phyloP scores from a whole-genome alignment of 1,284 basidiomycete species.

The Fomitopsis schrenkii region DNA sequence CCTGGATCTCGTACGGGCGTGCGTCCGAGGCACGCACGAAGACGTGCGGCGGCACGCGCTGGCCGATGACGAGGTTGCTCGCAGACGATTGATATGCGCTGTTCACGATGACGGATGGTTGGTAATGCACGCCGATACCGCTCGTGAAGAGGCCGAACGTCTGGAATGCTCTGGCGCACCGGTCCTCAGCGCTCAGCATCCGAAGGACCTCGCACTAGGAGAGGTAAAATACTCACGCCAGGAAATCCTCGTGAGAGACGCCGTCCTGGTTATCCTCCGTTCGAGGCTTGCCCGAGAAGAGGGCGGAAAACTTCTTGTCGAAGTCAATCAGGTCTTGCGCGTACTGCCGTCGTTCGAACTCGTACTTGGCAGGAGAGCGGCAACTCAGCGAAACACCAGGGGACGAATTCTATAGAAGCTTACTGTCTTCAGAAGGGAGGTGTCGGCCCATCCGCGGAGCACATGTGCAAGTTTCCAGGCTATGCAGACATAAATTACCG shows the following conservation, averaged over 20 bases:
- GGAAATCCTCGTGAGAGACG: constrained; percentile 63
- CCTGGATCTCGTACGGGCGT: constrained; percentile 63
- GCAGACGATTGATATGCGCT: constrained; percentile 42
- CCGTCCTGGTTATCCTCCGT: constrained; percentile 54
- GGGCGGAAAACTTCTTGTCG: constrained; percentile 68
- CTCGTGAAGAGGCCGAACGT: constrained; percentile 57
- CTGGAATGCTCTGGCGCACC: constrained; percentile 45
- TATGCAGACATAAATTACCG: constrained; percentile 15
- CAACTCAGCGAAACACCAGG: background rate
- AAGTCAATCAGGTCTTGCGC: constrained; percentile 81
- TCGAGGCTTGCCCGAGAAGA: constrained; percentile 76
- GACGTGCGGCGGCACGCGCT: constrained; percentile 55
- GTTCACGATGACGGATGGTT: constrained; percentile 47
- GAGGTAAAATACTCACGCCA: constrained; percentile 36
- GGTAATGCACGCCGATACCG: constrained; percentile 64
- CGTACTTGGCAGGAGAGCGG: constrained; percentile 43
- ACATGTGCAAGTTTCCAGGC: constrained; percentile 79
- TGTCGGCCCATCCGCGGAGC: constrained; percentile 63
- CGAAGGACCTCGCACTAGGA: no score
- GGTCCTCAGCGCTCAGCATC: background rate
- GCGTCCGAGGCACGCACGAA: constrained; percentile 63
- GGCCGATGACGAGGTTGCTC: constrained; percentile 47
- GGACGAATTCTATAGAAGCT: constrained; percentile 15
- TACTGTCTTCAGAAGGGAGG: constrained; percentile 69
- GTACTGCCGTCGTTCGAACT: constrained; percentile 67